Base-by-base conservation (phyloP, 1,139 yeast genomes). In the Magnusiomyces starmeri region DNA sequence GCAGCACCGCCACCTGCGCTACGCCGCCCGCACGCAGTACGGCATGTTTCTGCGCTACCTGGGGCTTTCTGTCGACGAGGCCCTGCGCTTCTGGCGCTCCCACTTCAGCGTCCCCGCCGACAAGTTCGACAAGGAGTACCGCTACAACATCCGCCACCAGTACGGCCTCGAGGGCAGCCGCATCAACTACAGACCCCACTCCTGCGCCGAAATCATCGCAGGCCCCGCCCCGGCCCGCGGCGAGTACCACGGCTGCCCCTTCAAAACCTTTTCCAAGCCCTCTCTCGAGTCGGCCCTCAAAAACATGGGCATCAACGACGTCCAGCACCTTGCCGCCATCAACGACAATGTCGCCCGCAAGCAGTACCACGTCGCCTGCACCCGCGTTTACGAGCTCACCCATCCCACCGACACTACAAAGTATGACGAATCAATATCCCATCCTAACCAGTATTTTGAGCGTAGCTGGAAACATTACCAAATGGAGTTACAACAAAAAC, bases 151-250 rank as follows among this genome's bases (percentile, higher is more conserved):
- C 60, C 78, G 96, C 56, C 97, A 94, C 68, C 78, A 77, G 58
- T 92, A 92, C 65, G 98, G 97, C 50, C 73, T 88, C 54, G 97
- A 88, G 67, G 99, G 98, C 60, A 84, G 85, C 14, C 73, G 96
- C 56, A 84, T 81, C 61, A 85, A 88, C 62, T 89, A 88, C 70
- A 79, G 79, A 60, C 96, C 97, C 0, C 79, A 85, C 83, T 85
- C 83, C 63, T 92, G 97, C 72, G 78, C 81, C 27, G 82, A 84
- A 0, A 86, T 94, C 43, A 70, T 86, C 54, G 75, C 81, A 34
- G 81, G 83, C 59, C 88, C 92, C 7, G 75, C 81, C 54, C 95
- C 96, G 0, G 76, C 76, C 20, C 77, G 81, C 49, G 79, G 77
- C 39, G 95, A 89, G 63, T 78, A 70, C 57, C 97, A 92, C 65